phyloP scores from a whole-genome alignment of 2,329 filamentous ascomycete species.

The Onygenales sp. region DNA sequence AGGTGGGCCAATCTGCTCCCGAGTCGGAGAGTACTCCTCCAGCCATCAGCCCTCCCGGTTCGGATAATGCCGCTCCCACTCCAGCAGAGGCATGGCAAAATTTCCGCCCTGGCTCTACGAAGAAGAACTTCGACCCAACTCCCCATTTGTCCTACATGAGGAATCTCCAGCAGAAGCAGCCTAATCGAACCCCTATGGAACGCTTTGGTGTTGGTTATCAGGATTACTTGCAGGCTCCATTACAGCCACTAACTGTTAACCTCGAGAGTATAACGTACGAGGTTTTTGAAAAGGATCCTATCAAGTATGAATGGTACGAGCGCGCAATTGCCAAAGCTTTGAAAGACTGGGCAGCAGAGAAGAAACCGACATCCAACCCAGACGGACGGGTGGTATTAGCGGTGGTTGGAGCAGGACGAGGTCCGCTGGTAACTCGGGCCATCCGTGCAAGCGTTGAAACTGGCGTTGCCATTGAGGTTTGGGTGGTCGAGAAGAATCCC shows the following conservation, averaged over 20 bases:
- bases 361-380: slow-evolving; percentile 64
- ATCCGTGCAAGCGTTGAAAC: slow-evolving; percentile 68
- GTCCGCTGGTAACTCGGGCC: slow-evolving; percentile 80
- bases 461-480: slow-evolving; percentile 71
- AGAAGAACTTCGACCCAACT: slow-evolving; percentile 46
- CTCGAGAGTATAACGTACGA: slow-evolving; percentile 96
- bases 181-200: slow-evolving; percentile 53
- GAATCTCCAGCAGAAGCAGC: slow-evolving; percentile 75
- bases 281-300: slow-evolving; percentile 94
- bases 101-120: slow-evolving; percentile 28
- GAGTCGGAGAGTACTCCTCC: slow-evolving; percentile 10
- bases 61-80: slow-evolving; percentile 50
- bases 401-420: slow-evolving; percentile 86
- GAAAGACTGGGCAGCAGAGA: slow-evolving; percentile 62
- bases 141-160: slow-evolving; percentile 72
- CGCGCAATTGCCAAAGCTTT: slow-evolving; percentile 72
- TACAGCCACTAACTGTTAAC: slow-evolving; percentile 93
- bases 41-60: neutral
- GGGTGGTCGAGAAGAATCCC: slow-evolving; percentile 95
- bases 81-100: slow-evolving; percentile 54
- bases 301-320: slow-evolving; percentile 97
- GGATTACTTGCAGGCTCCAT: slow-evolving; percentile 88
- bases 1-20: slow-evolving; percentile 14
- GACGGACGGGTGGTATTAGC: slow-evolving; percentile 71
- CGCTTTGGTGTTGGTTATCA: slow-evolving; percentile 66